Evolutionary conservation across 2,329 filamentous ascomycete genomes (phyloP).

Genomic region (Colletotrichum sp.): DNA sequence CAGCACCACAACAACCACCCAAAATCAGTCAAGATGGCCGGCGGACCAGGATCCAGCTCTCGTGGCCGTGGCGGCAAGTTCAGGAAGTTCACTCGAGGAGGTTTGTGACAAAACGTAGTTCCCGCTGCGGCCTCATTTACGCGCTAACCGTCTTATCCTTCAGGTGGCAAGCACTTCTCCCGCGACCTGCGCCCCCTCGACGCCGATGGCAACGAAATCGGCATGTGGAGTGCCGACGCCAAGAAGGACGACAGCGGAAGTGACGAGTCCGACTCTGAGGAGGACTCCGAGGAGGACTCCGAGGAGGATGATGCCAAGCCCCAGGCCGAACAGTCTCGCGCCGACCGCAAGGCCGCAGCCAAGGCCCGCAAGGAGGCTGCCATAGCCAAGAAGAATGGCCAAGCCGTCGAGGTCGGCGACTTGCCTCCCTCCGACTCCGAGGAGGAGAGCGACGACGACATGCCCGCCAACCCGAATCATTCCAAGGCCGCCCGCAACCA

Average conservation of each 20-base stretch:
- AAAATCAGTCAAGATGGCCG: conserved; percentile 47
- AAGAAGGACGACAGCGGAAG: conserved; percentile 51
- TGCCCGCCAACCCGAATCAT: conserved; percentile 93
- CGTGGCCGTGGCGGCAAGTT: conserved; percentile 92
- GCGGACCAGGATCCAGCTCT: conserved; percentile 52
- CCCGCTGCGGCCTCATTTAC: not conserved
- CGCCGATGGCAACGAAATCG: conserved; percentile 84
- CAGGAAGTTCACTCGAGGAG: conserved; percentile 90
- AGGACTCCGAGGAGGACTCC: conserved; percentile 53
- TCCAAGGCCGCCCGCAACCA: conserved; percentile 73
- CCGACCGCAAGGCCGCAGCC: conserved; percentile 84
- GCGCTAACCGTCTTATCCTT: conserved; percentile 15
- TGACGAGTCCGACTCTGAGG: conserved; percentile 56
- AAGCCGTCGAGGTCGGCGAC: conserved; percentile 80
- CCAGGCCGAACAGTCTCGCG: conserved; percentile 67
- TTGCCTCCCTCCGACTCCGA: conserved; percentile 76
- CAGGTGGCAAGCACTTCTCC: conserved; percentile 95
- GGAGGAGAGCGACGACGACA: conserved; percentile 62
- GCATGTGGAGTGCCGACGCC: conserved; percentile 79
- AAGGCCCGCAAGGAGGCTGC: conserved; percentile 93
- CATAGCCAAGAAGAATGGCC: conserved; percentile 74
- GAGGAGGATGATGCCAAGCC: conserved; percentile 56
- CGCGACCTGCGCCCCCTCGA: conserved; percentile 88
- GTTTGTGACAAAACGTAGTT: conserved; percentile 52
- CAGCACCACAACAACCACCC: not conserved